Evolutionary conservation across 2,329 filamentous ascomycete species (phyloP), one percentile per base, ranked within the genome.

Genomic region (Alternaria triticina): DNA sequence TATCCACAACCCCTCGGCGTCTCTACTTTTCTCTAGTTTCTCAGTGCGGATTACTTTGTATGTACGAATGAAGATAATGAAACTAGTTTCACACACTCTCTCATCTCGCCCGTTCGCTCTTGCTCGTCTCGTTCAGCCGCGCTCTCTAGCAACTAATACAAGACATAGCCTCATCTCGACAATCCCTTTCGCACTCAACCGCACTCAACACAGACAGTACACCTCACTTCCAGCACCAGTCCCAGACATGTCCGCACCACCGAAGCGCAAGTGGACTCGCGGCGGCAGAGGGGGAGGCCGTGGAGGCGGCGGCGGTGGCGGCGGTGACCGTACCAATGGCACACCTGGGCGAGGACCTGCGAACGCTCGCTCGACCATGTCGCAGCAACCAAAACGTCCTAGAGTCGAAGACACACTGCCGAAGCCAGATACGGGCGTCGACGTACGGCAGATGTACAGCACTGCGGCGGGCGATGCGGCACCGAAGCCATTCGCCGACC

Each of bases 231-330:
- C 54, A 47, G 25, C 46, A 27, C 49, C 33, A 50, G 27, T 57
- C 17, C 54, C 67, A 33, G 65, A 52, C 45, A 74, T 73, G 66
- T 61, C 72, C 54, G 67, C 70, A 43, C 72, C 67, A 63, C 66
- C 72, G 11, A 70, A 74, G 56, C 71, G 73, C 61, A 72, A 75
- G 60, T 74, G 68, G 68, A 68, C 66, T 28, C 68, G 67, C 23
- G 64, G 66, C 20, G 62, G 64, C 44, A 64, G 51, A 57, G 67
- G 61, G 36, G 62, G 62, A 54, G 65, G 61, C 52, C 28, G 62
- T 13, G 68, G 63, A 54, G 65, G 61, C 55, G 36, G 62, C 15
- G 68, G 63, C 28, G 47, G 61, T 22, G 68, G 62, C 22, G 47
- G 60, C 23, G 61, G 54, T 25, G 60, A 60, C 13, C 56, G 61